A percentile compares a stretch with the other conserved stretches of the same genome.
These are phyloP conservation scores for Musa schizocarpa DNA, from an alignment of 176 grass and related monocot species.

Conservation along the genomic window DNA sequence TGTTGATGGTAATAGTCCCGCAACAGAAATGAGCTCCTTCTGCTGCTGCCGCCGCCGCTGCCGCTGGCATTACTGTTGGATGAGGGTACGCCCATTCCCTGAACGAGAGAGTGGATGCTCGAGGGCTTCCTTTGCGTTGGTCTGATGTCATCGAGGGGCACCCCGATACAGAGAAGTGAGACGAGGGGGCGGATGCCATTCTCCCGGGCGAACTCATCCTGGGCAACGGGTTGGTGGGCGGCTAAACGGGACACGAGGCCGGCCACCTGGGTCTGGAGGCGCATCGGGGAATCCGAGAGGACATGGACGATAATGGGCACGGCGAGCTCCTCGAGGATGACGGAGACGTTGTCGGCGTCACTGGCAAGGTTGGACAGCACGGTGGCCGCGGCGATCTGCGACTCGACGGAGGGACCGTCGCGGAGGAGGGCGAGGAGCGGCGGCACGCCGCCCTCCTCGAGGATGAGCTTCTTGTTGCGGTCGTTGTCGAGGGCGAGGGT, in stretches of 20 bases:
- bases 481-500: constrained; percentile 13
- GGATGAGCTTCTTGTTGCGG: constrained; percentile 14
- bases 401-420: constrained; percentile 7
- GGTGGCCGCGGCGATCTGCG: constrained; percentile 16
- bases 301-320: constrained; percentile 9
- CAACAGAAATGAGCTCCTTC: background rate
- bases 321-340: constrained; percentile 1
- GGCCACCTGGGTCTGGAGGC: constrained; percentile 4
- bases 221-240: constrained; percentile 7
- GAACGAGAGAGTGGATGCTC: constrained; percentile 16
- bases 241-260: constrained; percentile 9
- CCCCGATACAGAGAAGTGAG: constrained; percentile 15
- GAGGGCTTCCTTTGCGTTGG: background rate
- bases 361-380: constrained; percentile 10
- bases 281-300: constrained; percentile 12
- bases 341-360: background rate
- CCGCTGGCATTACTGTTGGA: background rate
- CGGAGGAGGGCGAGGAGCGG: constrained; percentile 15
- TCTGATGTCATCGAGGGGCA: background rate
- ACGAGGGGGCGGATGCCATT: constrained; percentile 12
- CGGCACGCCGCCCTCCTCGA: constrained; percentile 9
- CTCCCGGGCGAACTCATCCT: constrained; percentile 13
- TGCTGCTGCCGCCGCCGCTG: background rate
- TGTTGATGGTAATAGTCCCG: constrained; percentile 6
- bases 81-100: background rate